Evolutionary conservation across 2,329 filamentous ascomycete genomes (phyloP).

Genomic region (Mollisiaceae sp.): DNA sequence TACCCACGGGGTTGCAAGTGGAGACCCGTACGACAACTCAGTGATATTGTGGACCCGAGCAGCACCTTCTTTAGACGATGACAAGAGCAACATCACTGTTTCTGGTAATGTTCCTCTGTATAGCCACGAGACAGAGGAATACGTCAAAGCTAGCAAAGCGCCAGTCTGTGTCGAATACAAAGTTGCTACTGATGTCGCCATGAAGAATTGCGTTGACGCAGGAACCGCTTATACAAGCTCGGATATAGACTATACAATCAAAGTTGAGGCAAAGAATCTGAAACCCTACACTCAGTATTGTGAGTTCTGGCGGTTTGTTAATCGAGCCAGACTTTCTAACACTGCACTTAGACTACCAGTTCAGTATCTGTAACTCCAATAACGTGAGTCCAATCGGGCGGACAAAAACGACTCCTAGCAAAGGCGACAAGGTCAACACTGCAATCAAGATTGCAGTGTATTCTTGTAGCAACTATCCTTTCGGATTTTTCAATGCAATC

Average conservation of each 20-base stretch:
- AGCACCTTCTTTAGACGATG: constrained; percentile 51
- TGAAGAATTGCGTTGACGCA: constrained; percentile 54
- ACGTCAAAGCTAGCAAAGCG: constrained; percentile 57
- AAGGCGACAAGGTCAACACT: constrained; percentile 59
- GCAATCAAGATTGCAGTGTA: constrained; percentile 70
- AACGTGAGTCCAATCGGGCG: constrained; percentile 66
- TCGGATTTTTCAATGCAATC: constrained; percentile 65
- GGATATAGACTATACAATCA: constrained; percentile 70
- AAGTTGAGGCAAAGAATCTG: constrained; percentile 69
- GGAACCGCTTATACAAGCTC: constrained; percentile 72
- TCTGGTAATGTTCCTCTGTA: constrained; percentile 51
- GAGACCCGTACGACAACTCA: constrained; percentile 58
- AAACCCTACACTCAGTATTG: constrained; percentile 68
- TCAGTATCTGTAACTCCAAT: constrained; percentile 68
- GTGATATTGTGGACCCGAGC: constrained; percentile 61
- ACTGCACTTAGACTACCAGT: constrained; percentile 59
- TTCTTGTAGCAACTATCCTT: constrained; percentile 71
- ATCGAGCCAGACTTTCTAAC: not conserved
- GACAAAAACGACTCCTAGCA: constrained; percentile 70
- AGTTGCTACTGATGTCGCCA: constrained; percentile 54
- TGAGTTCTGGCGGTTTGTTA: constrained; percentile 14
- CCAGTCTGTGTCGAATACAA: constrained; percentile 73
- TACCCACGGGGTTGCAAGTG: constrained; percentile 63
- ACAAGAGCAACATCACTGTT: constrained; percentile 51
- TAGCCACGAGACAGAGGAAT: constrained; percentile 53